A percentile compares a stretch with the other conserved stretches of the same genome.
phyloP scores from a whole-genome alignment of 495 filamentous ascomycete genomes.

The Aspergillus haitiensis region DNA sequence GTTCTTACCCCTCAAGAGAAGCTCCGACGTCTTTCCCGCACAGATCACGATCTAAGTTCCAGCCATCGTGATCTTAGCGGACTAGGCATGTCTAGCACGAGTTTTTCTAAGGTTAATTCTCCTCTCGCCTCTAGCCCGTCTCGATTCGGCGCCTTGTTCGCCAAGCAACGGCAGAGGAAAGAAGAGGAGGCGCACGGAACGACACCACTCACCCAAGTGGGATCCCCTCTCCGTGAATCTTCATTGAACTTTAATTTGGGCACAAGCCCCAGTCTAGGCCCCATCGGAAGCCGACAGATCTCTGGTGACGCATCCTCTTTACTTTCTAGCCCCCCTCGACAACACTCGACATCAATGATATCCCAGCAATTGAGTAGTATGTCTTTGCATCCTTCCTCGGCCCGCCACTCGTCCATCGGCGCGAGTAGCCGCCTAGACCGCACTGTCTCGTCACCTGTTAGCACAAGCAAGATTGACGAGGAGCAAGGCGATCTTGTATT shows the following conservation, averaged over 20 bases:
- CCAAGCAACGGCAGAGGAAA: conserved; percentile 67
- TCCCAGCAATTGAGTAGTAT: conserved; percentile 63
- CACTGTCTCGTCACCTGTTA: conserved; percentile 47
- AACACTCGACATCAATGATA: conserved; percentile 65
- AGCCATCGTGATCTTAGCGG: conserved; percentile 61
- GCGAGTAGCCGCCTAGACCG: conserved; percentile 43
- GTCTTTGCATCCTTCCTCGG: conserved; percentile 49
- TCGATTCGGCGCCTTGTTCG: conserved; percentile 82
- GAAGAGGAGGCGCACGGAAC: conserved; percentile 67
- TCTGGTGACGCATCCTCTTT: conserved; percentile 62
- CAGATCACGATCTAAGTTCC: conserved; percentile 61
- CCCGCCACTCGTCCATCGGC: conserved; percentile 39
- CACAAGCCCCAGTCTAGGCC: conserved; percentile 66
- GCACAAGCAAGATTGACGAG: conserved; percentile 71
- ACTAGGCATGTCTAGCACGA: conserved; percentile 59
- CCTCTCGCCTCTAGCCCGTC: conserved; percentile 79
- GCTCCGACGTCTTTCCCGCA: conserved; percentile 76
- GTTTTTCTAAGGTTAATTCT: conserved; percentile 75
- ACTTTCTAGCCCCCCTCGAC: conserved; percentile 65
- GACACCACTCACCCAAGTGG: conserved; percentile 75
- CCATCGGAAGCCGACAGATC: conserved; percentile 48
- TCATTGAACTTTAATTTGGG: conserved; percentile 44
- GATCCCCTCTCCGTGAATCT: conserved; percentile 91
- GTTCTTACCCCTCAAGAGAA: conserved; percentile 90
- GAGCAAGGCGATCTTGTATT: conserved; percentile 72